Percentiles rank a stretch among this genome's conserved stretches.
These are phyloP conservation scores for Berkeleyomyces rouxiae DNA, from an alignment of 2,329 filamentous ascomycete species.

Conservation along the genomic window DNA sequence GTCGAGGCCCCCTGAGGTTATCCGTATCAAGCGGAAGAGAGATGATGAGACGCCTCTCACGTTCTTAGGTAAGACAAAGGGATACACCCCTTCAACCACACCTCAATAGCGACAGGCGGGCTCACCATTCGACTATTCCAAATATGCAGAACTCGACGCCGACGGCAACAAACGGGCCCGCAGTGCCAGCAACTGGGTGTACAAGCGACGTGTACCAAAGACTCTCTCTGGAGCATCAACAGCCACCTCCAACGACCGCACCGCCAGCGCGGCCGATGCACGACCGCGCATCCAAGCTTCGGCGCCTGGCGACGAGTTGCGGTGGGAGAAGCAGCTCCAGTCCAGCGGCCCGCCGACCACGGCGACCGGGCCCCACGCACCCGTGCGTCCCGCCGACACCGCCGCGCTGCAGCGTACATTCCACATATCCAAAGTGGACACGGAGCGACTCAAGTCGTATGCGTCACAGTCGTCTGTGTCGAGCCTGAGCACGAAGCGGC, in stretches of 20 bases:
- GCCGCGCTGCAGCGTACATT: conserved; percentile 8
- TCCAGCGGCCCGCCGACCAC: neutral
- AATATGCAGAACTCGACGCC: conserved; percentile 31
- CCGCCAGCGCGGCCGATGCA: conserved; percentile 15
- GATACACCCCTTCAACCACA: conserved; percentile 11
- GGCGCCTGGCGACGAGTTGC: conserved; percentile 22
- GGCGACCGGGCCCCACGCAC: conserved; percentile 16
- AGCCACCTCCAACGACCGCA: conserved; percentile 6
- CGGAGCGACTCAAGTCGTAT: conserved; percentile 8
- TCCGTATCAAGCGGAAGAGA: conserved; percentile 45
- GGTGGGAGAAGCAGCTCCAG: conserved; percentile 5
- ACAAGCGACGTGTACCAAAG: conserved; percentile 31
- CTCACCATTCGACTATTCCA: neutral
- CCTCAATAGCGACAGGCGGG: neutral
- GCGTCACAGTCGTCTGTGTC: conserved; percentile 2
- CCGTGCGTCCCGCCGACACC: conserved; percentile 20
- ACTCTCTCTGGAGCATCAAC: conserved; percentile 16
- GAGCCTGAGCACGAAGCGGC: conserved; percentile 6
- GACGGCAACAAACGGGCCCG: conserved; percentile 35
- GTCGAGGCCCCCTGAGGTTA: conserved; percentile 41
- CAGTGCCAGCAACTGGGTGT: conserved; percentile 36
- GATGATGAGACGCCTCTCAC: conserved; percentile 36
- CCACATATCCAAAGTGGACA: conserved; percentile 12
- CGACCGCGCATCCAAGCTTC: conserved; percentile 34
- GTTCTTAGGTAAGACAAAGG: conserved; percentile 31